Evolutionary conservation across 2,329 filamentous ascomycete species (phyloP), one percentile per base, ranked within the genome.

Genomic region (Rhinocladiella mackenziei): DNA sequence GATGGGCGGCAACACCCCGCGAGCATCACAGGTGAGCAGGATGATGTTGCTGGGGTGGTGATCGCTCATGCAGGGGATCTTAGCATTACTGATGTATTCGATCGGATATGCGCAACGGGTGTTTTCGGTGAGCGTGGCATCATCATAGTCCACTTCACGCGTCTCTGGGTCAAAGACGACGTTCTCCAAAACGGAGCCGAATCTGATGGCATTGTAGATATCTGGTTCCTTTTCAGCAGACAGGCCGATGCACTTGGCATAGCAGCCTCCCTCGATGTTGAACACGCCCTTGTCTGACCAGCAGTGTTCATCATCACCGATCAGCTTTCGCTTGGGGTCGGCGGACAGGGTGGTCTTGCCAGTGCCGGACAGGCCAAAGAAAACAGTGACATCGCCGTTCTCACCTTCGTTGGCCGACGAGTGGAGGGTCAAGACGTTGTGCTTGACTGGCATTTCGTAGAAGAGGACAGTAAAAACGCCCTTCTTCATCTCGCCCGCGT

Each of bases 371-470:
- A 98, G 83, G 68, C 92, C 92, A 73, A 98, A 98, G 84, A 98
- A 98, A 60, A 98, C 87, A 10, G 92, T 97, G 46, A 98, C 92
- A 64, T 98, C 92, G 56, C 92, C 92, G 54, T 86, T 73, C 76
- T 86, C 78, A 61, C 92, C 92, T 80, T 98, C 86, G 73, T 98
- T 98, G 64, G 92, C 92, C 6, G 92, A 98, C 11, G 92, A 98
- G 78, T 98, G 92, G 43, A 98, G 83, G 29, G 92, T 98, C 58
- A 98, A 76, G 60, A 98, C 91, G 70, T 97, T 94, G 81, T 98
- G 92, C 82, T 96, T 96, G 66, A 98, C 87, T 51, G 92, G 92
- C 89, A 97, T 98, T 77, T 98, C 92, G 77, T 97, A 98, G 80
- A 95, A 98, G 66, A 98, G 83, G 38, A 98, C 89, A 35, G 92